phyloP scores from a whole-genome alignment of 2,329 filamentous ascomycete genomes.

The Bipolaris bicolor region DNA sequence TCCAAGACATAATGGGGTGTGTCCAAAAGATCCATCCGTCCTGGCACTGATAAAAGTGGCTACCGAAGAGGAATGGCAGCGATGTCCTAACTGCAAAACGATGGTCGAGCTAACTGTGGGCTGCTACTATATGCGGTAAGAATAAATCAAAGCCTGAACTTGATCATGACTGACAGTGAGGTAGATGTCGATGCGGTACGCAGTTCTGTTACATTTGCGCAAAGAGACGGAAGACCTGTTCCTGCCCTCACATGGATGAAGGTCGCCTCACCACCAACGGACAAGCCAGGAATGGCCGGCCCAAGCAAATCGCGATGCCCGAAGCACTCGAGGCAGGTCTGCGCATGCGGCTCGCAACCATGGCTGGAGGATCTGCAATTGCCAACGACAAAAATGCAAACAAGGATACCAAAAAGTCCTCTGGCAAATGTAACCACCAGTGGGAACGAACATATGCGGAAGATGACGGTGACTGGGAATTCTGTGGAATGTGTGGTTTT shows the following conservation, averaged over 20 bases:
- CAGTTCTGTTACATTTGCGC: constrained; percentile 74
- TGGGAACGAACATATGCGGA: not conserved
- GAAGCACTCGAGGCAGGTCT: constrained; percentile 20
- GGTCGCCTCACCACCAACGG: not conserved
- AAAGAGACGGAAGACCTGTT: constrained; percentile 42
- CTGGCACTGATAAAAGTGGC: constrained; percentile 17
- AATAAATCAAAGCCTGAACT: not conserved
- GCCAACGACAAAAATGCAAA: constrained; percentile 9
- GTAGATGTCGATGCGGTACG: constrained; percentile 59
- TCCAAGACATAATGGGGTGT: constrained; percentile 16
- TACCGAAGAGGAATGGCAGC: constrained; percentile 14
- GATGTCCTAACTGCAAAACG: constrained; percentile 17
- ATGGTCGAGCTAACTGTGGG: constrained; percentile 20
- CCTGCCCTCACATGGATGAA: not conserved
- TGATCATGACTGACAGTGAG: not conserved
- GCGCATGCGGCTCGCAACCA: constrained; percentile 19
- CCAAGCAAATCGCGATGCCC: constrained; percentile 18
- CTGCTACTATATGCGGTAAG: constrained; percentile 26
- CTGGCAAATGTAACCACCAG: not conserved
- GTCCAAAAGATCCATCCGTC: constrained; percentile 17
- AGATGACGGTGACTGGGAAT: not conserved
- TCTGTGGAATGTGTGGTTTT: not conserved
- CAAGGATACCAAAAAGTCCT: not conserved
- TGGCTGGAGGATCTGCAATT: constrained; percentile 22
- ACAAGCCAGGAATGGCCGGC: constrained; percentile 3